Evolutionary conservation across 805 yeast species (phyloP), one percentile per base, ranked within the genome.

Genomic region (Zygosaccharomyces kombuchaensis): DNA sequence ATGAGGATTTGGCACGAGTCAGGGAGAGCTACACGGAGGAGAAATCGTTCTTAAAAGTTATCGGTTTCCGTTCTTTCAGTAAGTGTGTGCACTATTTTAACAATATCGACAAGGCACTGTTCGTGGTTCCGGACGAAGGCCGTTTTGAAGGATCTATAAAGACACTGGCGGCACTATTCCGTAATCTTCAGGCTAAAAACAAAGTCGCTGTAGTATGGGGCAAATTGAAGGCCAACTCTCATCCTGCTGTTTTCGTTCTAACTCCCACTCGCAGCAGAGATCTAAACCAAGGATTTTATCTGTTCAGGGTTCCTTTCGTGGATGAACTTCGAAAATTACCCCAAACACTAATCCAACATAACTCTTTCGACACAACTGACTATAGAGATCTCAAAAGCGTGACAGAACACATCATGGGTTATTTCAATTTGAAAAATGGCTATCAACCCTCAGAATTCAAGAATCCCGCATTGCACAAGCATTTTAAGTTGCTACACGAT

Each of bases 251-350:
- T 36, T 81, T 74, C 56, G 78, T 83, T 1, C 54, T 89, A 46
- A 68, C 80, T 27, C 84, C 95, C 0, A 76, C 84, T 0, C 55
- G 51, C 6, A 40, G 41, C 12, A 47, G 40, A 21, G 64, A 56
- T 22, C 44, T 40, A 2, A 60, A 91, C 0, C 80, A 84, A 46
- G 96, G 96, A 0, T 77, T 91, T 50, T 80, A 82, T 40, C 62
- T 89, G 45, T 72, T 84, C 7, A 72, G 74, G 25, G 55, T 86
- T 17, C 96, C 98, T 1, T 84, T 77, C 71, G 65, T 78, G 12
- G 95, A 88, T 53, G 91, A 87, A 59, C 64, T 88, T 3, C 70
- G 97, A 42, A 72, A 76, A 27, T 62, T 79, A 3, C 96, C 97
- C 0, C 65, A 64, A 4, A 47, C 51, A 1, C 51, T 47, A 2